phyloP scores from a whole-genome alignment of 2,329 filamentous ascomycete genomes.

The Apiospora aurea region DNA sequence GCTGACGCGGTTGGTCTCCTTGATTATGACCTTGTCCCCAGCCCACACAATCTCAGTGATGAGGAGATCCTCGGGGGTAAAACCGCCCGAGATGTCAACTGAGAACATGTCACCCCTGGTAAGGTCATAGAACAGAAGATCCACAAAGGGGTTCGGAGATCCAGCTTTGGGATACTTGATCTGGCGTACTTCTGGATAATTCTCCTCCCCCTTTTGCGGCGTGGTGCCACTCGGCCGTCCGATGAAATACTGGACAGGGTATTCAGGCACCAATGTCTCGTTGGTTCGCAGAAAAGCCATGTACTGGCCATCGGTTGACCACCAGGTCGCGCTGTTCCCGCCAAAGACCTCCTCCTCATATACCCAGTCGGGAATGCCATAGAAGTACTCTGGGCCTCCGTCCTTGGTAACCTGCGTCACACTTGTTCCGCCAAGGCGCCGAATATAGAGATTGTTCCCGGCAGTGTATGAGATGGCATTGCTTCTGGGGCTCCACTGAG shows the following conservation, averaged over 20 bases:
- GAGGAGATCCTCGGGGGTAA: constrained; percentile 80
- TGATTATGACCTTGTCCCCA: constrained; percentile 81
- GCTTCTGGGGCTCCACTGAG: constrained; percentile 87
- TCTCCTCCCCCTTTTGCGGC: constrained; percentile 76
- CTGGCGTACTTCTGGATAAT: constrained; percentile 86
- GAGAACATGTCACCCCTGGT: constrained; percentile 78
- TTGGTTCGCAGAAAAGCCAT: constrained; percentile 93
- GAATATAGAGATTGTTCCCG: constrained; percentile 88
- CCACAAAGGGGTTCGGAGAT: constrained; percentile 89
- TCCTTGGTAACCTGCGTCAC: constrained; percentile 82
- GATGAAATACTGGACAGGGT: constrained; percentile 91
- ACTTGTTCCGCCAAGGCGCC: constrained; percentile 63
- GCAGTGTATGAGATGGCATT: constrained; percentile 89
- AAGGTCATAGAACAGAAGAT: constrained; percentile 88
- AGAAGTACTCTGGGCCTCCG: constrained; percentile 88
- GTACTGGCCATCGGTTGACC: constrained; percentile 88
- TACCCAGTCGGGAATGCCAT: constrained; percentile 97
- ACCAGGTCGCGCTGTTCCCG: constrained; percentile 89
- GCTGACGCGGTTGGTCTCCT: constrained; percentile 93
- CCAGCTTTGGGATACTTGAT: constrained; percentile 99
- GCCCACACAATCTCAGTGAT: constrained; percentile 96
- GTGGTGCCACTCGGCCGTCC: constrained; percentile 80
- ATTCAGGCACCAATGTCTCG: constrained; percentile 89
- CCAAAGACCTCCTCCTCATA: constrained; percentile 86
- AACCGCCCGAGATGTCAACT: constrained; percentile 79